Evolutionary conservation across 2,329 filamentous ascomycete species (phyloP), one percentile per base, ranked within the genome.

Genomic region (Lecanicillium sp.): DNA sequence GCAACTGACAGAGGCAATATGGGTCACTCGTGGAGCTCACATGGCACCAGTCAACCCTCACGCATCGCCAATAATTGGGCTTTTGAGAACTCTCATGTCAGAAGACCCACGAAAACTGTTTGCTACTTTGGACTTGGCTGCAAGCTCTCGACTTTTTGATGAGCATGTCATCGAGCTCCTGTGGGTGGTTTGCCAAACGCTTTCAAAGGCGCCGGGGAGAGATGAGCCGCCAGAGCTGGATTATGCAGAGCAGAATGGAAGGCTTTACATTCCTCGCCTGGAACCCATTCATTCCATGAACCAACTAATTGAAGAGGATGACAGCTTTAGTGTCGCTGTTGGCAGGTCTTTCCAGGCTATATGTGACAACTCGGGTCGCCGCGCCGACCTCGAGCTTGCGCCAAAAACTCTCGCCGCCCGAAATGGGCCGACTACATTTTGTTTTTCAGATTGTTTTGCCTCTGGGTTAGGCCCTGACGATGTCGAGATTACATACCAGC

Each of bases 81-180:
- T 75, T 13, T 60, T 66, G 1, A 59, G 71, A 15, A 67, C 68
- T 0, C 52, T 75, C 8, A 60, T 66, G 33, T 74, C 71, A 0
- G 71, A 75, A 33, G 63, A 71, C 42, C 54, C 62, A 1, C 55
- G 60, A 14, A 70, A 61, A 46, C 51, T 45, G 1, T 55, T 73
- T 13, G 52, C 64, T 9, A 65, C 62, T 0, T 51, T 73, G n/a
- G 69, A 73, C 36, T 28, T 71, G 5, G 48, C 45, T 13, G 13
- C 20, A 2, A 33, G 41, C 4, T 55, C 57, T 3, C 35, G 32
- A 1, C 39, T 59, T 2, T 40, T 34, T 5, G 41, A 48, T 3
- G 5, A 31, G 1, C 27, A 43, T 3, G 43, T 51, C 4, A 4
- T 17, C 37, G 3, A 48, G 41, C 16, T 48, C 64, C 9, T 42